These are phyloP conservation scores for Akebia trifoliata DNA, from an alignment of 164 flowering plant genomes.

Conservation along the genomic window DNA sequence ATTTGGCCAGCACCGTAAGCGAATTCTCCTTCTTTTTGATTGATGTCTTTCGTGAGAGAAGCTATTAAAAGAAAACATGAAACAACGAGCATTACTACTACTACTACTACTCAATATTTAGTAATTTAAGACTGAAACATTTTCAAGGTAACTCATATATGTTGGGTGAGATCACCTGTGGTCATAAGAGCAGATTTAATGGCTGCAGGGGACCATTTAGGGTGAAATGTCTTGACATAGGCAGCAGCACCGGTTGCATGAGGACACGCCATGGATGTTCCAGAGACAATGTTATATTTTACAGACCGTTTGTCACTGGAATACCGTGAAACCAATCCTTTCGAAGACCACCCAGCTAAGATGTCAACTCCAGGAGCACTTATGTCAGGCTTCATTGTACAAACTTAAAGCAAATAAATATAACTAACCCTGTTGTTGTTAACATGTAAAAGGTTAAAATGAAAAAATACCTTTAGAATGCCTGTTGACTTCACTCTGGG, in stretches of 20 bases:
- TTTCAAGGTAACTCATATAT: background rate
- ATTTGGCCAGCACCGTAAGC: slow-evolving; percentile 56
- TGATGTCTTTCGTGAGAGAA: slow-evolving; percentile 6
- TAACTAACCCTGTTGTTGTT: background rate
- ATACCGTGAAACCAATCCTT: slow-evolving; percentile 8
- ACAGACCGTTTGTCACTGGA: slow-evolving; percentile 28
- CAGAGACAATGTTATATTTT: slow-evolving; percentile 30
- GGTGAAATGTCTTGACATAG: slow-evolving; percentile 43
- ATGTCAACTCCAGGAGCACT: slow-evolving; percentile 62
- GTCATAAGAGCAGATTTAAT: slow-evolving; percentile 53
- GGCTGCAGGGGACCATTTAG: slow-evolving; percentile 50
- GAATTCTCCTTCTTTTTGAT: slow-evolving; percentile 32
- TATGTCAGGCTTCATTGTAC: slow-evolving; percentile 73
- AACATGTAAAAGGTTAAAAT: background rate
- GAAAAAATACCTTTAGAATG: slow-evolving; percentile 35
- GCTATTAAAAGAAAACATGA: slow-evolving; percentile 6
- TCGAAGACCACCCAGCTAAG: slow-evolving; percentile 47
- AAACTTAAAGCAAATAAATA: no score
- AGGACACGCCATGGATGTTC: slow-evolving; percentile 58
- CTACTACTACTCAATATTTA: background rate
- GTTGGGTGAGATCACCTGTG: slow-evolving; percentile 24
- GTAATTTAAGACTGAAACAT: background rate
- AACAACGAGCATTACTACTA: no score
- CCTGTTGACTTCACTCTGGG: slow-evolving; percentile 30
- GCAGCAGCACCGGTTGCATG: slow-evolving; percentile 47